These are phyloP conservation scores for Boletus patriciae DNA, from an alignment of 768 basidiomycete species.

Conservation along the genomic window DNA sequence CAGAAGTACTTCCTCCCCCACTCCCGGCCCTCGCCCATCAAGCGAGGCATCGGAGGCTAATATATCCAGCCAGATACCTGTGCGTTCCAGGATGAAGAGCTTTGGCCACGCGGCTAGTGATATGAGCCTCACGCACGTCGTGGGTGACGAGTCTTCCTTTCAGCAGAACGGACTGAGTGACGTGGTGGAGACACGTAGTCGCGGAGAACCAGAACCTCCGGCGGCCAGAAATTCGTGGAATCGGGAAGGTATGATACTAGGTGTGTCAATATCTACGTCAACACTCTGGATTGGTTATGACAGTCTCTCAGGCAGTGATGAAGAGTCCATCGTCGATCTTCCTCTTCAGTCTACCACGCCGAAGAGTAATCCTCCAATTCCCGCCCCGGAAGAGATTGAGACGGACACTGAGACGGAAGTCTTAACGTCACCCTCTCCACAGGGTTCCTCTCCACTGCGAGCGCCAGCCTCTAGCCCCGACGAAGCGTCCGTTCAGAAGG, in stretches of 20 bases:
- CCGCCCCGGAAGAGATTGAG: slow-evolving; percentile 16
- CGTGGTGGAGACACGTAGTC: slow-evolving; percentile 25
- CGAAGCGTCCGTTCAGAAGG: slow-evolving; percentile 19
- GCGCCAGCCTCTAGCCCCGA: slow-evolving; percentile 3
- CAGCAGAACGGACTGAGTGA: slow-evolving; percentile 30
- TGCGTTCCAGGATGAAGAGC: slow-evolving; percentile 40
- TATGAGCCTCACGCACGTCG: slow-evolving; percentile 25
- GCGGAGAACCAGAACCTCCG: slow-evolving; percentile 28
- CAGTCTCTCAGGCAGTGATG: slow-evolving; percentile 38
- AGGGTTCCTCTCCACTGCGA: slow-evolving; percentile 17
- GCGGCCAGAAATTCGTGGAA: slow-evolving; percentile 9
- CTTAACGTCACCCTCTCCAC: slow-evolving; percentile 24
- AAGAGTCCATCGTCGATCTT: slow-evolving; percentile 29
- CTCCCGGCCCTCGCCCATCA: slow-evolving; percentile 25
- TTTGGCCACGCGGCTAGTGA: slow-evolving; percentile 19
- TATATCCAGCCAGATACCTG: slow-evolving; percentile 45
- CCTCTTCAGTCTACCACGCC: slow-evolving; percentile 30
- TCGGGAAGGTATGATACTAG: slow-evolving; percentile 20
- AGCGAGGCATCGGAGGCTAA: slow-evolving; percentile 25
- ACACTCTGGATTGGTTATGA: neutral
- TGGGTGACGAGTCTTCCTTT: slow-evolving; percentile 23
- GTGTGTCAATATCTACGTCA: slow-evolving; percentile 13
- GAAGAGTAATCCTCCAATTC: slow-evolving; percentile 18
- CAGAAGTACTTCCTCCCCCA: slow-evolving; percentile 26
- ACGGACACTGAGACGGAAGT: slow-evolving; percentile 31